phyloP scores from a whole-genome alignment of 225 moss, liverwort and hornwort species.

The Straminergon stramineum region DNA sequence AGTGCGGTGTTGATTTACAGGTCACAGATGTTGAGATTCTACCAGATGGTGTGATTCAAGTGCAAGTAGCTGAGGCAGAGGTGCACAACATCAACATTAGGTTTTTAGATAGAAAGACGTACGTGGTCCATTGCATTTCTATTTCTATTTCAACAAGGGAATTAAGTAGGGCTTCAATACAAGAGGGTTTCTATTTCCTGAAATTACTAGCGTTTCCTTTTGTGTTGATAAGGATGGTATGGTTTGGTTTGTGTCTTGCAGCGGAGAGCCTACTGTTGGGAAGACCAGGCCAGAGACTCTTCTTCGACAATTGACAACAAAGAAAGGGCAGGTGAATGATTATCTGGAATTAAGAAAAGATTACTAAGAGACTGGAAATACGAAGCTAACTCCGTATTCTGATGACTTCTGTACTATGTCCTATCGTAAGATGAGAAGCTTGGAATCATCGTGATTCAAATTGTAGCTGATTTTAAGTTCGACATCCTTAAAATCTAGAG shows the following conservation, averaged over 20 bases:
- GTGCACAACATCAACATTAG: constrained; percentile 93
- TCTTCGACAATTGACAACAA: constrained; percentile 91
- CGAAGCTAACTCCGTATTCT: not conserved
- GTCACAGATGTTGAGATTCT: constrained; percentile 96
- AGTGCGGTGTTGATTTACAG: constrained; percentile 23
- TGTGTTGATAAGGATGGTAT: not conserved
- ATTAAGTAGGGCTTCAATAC: not conserved
- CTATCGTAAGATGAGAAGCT: not conserved
- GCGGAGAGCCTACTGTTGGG: constrained; percentile 92
- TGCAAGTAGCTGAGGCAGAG: constrained; percentile 94
- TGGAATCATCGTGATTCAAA: not conserved
- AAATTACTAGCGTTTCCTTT: not conserved
- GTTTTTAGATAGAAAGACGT: constrained; percentile 98
- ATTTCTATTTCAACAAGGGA: not conserved
- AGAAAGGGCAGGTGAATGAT: constrained; percentile 80
- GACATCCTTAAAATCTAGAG: not conserved
- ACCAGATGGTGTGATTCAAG: constrained; percentile 81
- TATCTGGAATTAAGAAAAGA: not conserved
- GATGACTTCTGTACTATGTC: not conserved
- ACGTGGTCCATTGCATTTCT: constrained; percentile 16
- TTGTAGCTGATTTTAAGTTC: not conserved
- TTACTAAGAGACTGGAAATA: not conserved
- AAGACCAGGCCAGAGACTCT: constrained; percentile 93
- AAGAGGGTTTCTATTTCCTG: not conserved
- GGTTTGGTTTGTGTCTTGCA: constrained; percentile 17